These are phyloP conservation scores for Ceratobasidium sp. DNA, from an alignment of 1,284 basidiomycete species.

Conservation along the genomic window DNA sequence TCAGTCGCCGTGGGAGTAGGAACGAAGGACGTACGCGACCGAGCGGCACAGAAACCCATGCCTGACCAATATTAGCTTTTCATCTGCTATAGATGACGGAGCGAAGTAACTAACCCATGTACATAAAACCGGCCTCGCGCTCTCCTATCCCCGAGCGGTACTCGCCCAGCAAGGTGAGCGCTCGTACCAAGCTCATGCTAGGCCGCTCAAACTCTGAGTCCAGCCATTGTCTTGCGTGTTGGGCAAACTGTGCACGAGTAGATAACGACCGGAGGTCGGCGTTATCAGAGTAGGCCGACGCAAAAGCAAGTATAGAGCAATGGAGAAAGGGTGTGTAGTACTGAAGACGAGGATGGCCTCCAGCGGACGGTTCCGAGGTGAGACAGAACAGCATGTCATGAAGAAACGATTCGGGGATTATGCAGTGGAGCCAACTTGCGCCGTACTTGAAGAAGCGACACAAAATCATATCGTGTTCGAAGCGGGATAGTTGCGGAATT, in stretches of 20 bases:
- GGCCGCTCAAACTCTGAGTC: conserved; percentile 13
- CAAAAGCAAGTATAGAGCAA: conserved; percentile 19
- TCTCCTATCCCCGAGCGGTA: conserved; percentile 24
- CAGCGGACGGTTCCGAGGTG: background rate
- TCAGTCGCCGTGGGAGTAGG: background rate
- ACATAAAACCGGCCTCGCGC: conserved; percentile 18
- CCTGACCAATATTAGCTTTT: background rate
- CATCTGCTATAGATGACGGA: background rate
- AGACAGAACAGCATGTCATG: conserved; percentile 31
- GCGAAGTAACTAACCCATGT: conserved; percentile 6
- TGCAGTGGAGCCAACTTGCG: conserved; percentile 12
- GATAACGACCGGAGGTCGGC: background rate
- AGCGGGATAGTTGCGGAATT: background rate
- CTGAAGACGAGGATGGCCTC: background rate
- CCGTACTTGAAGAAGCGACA: conserved; percentile 21
- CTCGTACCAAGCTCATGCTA: background rate
- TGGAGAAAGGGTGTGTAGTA: conserved; percentile 21
- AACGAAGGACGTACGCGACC: conserved; percentile 43
- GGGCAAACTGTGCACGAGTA: conserved; percentile 11
- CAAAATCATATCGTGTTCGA: conserved; percentile 13
- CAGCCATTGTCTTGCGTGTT: conserved; percentile 21
- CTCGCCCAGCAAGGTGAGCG: conserved; percentile 8
- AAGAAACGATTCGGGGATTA: conserved; percentile 8
- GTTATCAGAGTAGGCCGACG: conserved; percentile 20
- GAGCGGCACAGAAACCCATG: conserved; percentile 24